Base-by-base conservation (phyloP, 2,329 filamentous ascomycete species). In the Penicillium sclerotigenum region DNA sequence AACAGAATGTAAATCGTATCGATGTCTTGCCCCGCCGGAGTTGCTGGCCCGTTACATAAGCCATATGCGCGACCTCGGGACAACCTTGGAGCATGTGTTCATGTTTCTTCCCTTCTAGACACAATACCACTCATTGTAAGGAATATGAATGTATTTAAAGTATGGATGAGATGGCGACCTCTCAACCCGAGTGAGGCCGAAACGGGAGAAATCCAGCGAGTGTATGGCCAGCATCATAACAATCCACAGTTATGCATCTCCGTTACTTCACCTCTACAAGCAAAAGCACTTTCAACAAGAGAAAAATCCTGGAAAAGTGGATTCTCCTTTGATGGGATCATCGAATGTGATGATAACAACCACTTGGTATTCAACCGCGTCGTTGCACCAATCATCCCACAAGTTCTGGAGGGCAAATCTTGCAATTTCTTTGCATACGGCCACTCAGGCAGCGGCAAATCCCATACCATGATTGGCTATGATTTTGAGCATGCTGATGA, bases 381-480 rank as follows among this genome's bases (percentile, higher is more conserved):
- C 3, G 71, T 78, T 4, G 63, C 66, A 14, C 72, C 75, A 4
- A 65, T 64, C 0, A 49, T 78, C 0, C 67, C 72, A 1, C 48
- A 60, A 11, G 68, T 78, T 10, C 50, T 77, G 28, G 47, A 62
- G 11, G 75, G 75, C 4, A 64, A 63, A 14, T 73, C 61, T 13
- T 77, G 75, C 65, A 78, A 72, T 48, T 73, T 76, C 62, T 77
- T 77, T 55, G 76, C 75, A 10, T 78, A 78, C 52, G 75, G 75
- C 3, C 74, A 77, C 59, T 75, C 75, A 2, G 73, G 72, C 18
- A 77, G 74, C 51, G 75, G 74, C 0, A 77, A 77, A 56, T 71
- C 74, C 1, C 74, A 76, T 55, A 77, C 74, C 0, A 73, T 76
- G 46, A 69, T 80, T 7, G 77, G 77, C 3, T 78, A 78, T 47